A percentile compares a stretch with the other conserved stretches of the same genome.
Evolutionary conservation across 352 stramenopile genomes (phyloP).

Genomic region (Chrysophaeum taylorii): DNA sequence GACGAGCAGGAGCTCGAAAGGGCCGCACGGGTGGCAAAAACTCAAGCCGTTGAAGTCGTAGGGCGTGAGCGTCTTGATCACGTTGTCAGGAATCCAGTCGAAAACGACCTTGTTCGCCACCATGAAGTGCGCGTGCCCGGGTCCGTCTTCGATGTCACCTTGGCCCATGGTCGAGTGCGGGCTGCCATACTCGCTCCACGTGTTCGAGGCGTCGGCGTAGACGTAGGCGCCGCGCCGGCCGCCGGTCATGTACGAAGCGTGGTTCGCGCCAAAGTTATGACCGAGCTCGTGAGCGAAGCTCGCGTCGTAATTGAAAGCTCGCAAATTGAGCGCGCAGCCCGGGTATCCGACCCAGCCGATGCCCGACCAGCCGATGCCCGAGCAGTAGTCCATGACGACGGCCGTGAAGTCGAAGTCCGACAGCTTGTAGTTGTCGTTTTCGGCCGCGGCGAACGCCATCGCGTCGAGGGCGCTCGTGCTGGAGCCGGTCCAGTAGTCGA

Average conservation of each 20-base stretch:
- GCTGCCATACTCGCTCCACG: not conserved
- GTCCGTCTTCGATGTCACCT: not conserved
- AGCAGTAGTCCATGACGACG: not conserved
- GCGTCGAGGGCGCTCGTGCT: not conserved
- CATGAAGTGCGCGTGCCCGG: not conserved
- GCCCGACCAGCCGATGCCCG: not conserved
- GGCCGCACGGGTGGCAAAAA: too few species aligned
- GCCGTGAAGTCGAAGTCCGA: not conserved
- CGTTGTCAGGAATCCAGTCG: not conserved
- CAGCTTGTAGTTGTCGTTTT: not conserved
- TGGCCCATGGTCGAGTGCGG: not conserved
- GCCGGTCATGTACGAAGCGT: not conserved
- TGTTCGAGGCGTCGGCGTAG: not conserved
- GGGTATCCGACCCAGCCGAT: not conserved
- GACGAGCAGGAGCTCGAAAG: too few species aligned
- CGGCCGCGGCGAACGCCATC: not conserved
- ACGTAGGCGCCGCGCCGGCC: not conserved
- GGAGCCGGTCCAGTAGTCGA: too few species aligned
- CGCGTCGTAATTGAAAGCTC: not conserved
- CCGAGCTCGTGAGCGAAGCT: not conserved
- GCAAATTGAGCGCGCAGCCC: not conserved
- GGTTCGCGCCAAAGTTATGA: conserved; percentile 8
- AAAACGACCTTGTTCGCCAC: not conserved
- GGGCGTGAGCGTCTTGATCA: not conserved
- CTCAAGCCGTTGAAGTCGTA: too few species aligned